Percentiles rank a stretch among this genome's conserved stretches.
Evolutionary conservation across 768 basidiomycete genomes (phyloP).

Genomic region (Lactifluus hygrophoroides): DNA sequence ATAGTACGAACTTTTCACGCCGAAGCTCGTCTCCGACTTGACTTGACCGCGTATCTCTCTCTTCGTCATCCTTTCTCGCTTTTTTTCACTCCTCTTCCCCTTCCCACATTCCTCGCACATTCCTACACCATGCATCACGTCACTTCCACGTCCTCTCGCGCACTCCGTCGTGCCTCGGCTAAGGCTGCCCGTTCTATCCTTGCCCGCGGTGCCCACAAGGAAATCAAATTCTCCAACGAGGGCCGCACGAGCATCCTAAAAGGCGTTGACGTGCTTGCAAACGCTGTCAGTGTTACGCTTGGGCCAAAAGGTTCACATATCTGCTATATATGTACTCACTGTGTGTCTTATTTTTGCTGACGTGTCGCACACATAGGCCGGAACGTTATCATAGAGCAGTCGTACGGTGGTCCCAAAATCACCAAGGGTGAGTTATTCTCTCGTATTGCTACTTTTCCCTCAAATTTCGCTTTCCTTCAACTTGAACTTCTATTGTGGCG

Average conservation of each 20-base stretch:
- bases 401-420: slow-evolving; percentile 86
- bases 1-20: not conserved
- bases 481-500: too few relatives aligned
- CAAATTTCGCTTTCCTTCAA: too few relatives aligned
- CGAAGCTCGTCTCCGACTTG: not conserved
- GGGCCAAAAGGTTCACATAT: slow-evolving; percentile 89
- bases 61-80: slow-evolving; percentile 6
- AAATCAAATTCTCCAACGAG: slow-evolving; percentile 94
- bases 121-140: slow-evolving; percentile 57
- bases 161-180: slow-evolving; percentile 58
- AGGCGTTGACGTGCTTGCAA: slow-evolving; percentile 94
- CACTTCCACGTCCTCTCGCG: slow-evolving; percentile 53
- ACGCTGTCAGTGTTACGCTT: slow-evolving; percentile 92
- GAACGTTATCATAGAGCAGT: slow-evolving; percentile 97
- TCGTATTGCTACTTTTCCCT: not conserved
- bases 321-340: too few relatives aligned
- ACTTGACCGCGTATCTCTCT: not conserved
- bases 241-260: slow-evolving; percentile 89
- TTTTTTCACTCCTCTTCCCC: slow-evolving; percentile 14
- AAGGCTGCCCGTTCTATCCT: slow-evolving; percentile 46
- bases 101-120: slow-evolving; percentile 9
- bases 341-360: slow-evolving; percentile 16
- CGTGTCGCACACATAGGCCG: slow-evolving; percentile 45
- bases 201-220: slow-evolving; percentile 83
- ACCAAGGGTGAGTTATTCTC: slow-evolving; percentile 64